Base-by-base conservation (phyloP, 306 rosid genomes). In the Macrotyloma uniflorum region DNA sequence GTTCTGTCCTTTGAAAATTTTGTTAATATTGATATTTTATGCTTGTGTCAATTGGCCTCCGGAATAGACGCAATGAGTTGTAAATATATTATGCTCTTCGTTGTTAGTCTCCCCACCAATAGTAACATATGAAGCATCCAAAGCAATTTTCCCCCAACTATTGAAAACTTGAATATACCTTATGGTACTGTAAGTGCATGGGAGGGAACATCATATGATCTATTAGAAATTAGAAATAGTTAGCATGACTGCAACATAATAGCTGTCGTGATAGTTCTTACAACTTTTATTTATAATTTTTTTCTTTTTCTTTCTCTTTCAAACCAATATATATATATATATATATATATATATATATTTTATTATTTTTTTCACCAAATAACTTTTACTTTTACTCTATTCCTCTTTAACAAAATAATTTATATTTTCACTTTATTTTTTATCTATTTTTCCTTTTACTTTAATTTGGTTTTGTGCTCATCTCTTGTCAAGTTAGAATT, bases 21-120 rank as follows among this genome's bases (percentile, higher is more conserved):
- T 59, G 19, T 79, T 50, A 45, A 40, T 35, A 38, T 55, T 38
- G 14, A 46, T 38, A 50, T 68, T 59, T 14, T 32, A 40, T 77
- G 61, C 46, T 49, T 61, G 55, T 68, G 22, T n/a, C 59, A 32
- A 58, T 18, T 68, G 3, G 13, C 59, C 42, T 45, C 12, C 6
- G 54, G 62, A 45, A 58, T 45, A 12, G 30, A 45, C 66, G 75
- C 62, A 20, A 55, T 33, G 20, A 38, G 61, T 69, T 75, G 54
- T 13, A 47, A 35, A 10, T 65, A 57, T 57, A 47, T 75, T 59
- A 43, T 42, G 2, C 53, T 22, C 67, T 36, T 30, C 13, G 18
- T 28, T 79, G 50, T 16, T 46, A 55, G 64, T 59, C 35, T 79
- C 81, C 22, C 6, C 5, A 1, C 42, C 23, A 32, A 58, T 15